Conservation (phyloP, 495 filamentous ascomycete genomes). For the Annulohypoxylon bovei region DNA sequence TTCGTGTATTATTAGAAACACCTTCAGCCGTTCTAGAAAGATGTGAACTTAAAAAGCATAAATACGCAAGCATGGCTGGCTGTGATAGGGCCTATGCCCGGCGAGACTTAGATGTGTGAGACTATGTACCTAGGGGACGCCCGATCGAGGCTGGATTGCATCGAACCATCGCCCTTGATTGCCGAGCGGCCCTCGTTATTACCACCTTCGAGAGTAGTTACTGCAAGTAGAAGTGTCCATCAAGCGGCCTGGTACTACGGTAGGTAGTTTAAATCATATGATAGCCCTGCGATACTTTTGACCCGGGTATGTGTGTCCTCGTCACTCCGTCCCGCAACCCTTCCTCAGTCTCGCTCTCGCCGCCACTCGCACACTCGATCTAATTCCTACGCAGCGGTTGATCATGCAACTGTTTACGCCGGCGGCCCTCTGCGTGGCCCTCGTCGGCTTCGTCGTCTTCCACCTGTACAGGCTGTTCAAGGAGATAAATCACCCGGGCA, state of each 20-base stretch:
- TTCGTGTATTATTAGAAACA: slow-evolving; percentile 19
- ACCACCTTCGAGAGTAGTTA: slow-evolving; percentile 29
- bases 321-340: slow-evolving; percentile 18
- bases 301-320: slow-evolving; percentile 17
- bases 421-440: slow-evolving; percentile 33
- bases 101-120: slow-evolving; percentile 36
- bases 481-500: slow-evolving; percentile 48
- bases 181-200: slow-evolving; percentile 12
- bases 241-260: slow-evolving; percentile 1
- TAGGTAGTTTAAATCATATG: slow-evolving; percentile 42
- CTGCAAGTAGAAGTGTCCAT: slow-evolving; percentile 25
- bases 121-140: slow-evolving; percentile 20
- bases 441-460: slow-evolving; percentile 37
- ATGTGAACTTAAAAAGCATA: slow-evolving; percentile 32
- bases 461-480: slow-evolving; percentile 46
- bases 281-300: slow-evolving; percentile 29
- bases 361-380: not conserved
- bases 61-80: slow-evolving; percentile 22
- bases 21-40: slow-evolving; percentile 24
- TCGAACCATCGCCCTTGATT: slow-evolving; percentile 27
- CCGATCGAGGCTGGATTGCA: slow-evolving; percentile 21
- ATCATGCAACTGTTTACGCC: slow-evolving; percentile 42
- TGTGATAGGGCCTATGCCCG: slow-evolving; percentile 28
- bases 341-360: slow-evolving; percentile 9
- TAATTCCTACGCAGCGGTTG: slow-evolving; percentile 6